A percentile compares a stretch with the other conserved stretches of the same genome.
Conservation (phyloP, 495 filamentous ascomycete genomes). For the Penicillium subrubescens region DNA sequence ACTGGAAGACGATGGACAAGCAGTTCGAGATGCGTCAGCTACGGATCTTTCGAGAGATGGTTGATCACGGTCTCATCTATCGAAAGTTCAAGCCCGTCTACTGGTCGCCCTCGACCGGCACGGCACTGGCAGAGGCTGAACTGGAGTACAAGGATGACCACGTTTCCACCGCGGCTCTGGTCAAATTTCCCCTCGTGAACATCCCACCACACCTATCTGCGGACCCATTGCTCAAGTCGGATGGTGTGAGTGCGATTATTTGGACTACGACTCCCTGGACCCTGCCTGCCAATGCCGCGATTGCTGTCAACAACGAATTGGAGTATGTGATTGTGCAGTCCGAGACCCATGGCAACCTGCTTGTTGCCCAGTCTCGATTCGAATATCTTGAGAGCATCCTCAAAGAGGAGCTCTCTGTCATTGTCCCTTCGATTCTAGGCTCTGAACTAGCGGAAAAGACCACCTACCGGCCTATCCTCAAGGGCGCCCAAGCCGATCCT, state of each 20-base stretch:
- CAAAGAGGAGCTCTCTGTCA: constrained; percentile 47
- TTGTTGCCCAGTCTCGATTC: constrained; percentile 68
- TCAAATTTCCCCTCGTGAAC: constrained; percentile 71
- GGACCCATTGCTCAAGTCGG: constrained; percentile 36
- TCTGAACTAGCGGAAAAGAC: constrained; percentile 60
- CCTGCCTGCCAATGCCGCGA: constrained; percentile 85
- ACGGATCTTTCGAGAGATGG: constrained; percentile 81
- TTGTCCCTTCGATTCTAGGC: constrained; percentile 64
- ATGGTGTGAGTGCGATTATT: constrained; percentile 69
- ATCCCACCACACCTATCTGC: constrained; percentile 49
- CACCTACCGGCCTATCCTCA: constrained; percentile 68
- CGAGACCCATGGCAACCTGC: constrained; percentile 54
- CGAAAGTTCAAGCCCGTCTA: constrained; percentile 90
- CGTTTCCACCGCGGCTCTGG: constrained; percentile 74
- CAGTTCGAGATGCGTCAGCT: constrained; percentile 87
- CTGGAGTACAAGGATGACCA: constrained; percentile 91
- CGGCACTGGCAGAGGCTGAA: constrained; percentile 93
- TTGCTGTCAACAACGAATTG: constrained; percentile 74
- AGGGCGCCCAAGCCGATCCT: constrained; percentile 46
- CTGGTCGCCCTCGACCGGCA: constrained; percentile 90
- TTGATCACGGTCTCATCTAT: constrained; percentile 81
- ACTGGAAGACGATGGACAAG: constrained; percentile 90
- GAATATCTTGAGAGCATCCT: constrained; percentile 50
- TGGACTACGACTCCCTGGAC: constrained; percentile 99
- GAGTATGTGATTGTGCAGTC: constrained; percentile 71